phyloP scores from a whole-genome alignment of 148 eudicot genomes.

The Silene uniflora region DNA sequence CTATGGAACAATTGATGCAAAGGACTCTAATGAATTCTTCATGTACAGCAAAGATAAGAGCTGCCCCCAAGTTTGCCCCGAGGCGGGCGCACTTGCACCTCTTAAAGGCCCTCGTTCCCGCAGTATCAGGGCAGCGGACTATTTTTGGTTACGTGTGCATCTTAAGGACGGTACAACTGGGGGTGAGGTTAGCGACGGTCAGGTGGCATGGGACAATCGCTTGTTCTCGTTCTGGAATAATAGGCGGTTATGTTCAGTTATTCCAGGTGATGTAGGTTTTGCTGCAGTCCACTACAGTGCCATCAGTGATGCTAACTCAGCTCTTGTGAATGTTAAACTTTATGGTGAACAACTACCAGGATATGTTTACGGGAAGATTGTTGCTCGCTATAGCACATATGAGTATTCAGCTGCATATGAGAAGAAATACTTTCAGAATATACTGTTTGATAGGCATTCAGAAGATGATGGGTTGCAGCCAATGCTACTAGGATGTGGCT shows the following conservation, averaged over 20 bases:
- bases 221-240: background rate
- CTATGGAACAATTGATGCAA: background rate
- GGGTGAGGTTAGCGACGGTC: too few relatives aligned
- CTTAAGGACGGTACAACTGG: too few relatives aligned
- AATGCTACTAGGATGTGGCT: background rate
- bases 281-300: background rate
- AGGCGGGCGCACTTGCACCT: background rate
- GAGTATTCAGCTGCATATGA: background rate
- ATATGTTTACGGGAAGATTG: constrained; percentile 1
- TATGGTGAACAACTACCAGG: background rate
- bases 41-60: background rate
- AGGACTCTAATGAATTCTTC: background rate
- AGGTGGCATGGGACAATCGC: background rate
- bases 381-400: background rate
- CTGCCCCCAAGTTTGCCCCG: background rate
- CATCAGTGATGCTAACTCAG: background rate
- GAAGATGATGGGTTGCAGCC: background rate
- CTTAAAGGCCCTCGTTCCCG: background rate
- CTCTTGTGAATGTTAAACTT: background rate
- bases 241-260: background rate
- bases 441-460: background rate
- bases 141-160: background rate
- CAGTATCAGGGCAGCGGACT: background rate
- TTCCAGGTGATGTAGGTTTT: background rate
- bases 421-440: background rate